A percentile compares a stretch with the other conserved stretches of the same genome.
phyloP scores from a whole-genome alignment of 2,329 filamentous ascomycete species.

The Fusarium humuli region DNA sequence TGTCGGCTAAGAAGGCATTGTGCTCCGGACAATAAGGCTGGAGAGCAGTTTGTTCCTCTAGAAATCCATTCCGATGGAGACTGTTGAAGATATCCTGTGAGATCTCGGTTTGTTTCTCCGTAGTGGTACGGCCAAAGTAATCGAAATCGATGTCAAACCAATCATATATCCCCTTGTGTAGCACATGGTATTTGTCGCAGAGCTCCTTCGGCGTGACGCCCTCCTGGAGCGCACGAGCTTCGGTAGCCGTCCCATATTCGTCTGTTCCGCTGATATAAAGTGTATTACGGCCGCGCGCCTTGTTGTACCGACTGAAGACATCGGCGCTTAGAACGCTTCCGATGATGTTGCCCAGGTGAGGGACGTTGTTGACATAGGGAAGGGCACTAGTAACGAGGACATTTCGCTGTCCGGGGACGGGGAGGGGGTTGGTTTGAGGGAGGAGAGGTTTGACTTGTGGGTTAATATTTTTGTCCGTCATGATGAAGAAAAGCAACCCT shows the following conservation, averaged over 20 bases:
- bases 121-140: background rate
- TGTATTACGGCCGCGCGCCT: background rate
- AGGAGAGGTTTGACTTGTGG: background rate
- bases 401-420: accelerated
- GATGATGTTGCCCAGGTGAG: background rate
- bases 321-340: background rate
- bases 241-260: accelerated
- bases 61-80: background rate
- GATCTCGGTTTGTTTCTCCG: background rate
- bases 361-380: background rate
- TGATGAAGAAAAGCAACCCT: accelerated
- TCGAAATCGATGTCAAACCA: background rate
- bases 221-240: background rate
- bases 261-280: background rate
- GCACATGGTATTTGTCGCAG: background rate
- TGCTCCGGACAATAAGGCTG: background rate
- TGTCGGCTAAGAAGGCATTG: background rate
- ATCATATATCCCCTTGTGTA: background rate
- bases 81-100: background rate
- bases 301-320: background rate
- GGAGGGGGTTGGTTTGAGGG: background rate
- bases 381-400: accelerated
- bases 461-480: background rate
- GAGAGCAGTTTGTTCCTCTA: background rate
- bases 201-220: background rate